Base-by-base conservation (phyloP, 768 basidiomycete genomes). In the Leccinum subgranulosum region DNA sequence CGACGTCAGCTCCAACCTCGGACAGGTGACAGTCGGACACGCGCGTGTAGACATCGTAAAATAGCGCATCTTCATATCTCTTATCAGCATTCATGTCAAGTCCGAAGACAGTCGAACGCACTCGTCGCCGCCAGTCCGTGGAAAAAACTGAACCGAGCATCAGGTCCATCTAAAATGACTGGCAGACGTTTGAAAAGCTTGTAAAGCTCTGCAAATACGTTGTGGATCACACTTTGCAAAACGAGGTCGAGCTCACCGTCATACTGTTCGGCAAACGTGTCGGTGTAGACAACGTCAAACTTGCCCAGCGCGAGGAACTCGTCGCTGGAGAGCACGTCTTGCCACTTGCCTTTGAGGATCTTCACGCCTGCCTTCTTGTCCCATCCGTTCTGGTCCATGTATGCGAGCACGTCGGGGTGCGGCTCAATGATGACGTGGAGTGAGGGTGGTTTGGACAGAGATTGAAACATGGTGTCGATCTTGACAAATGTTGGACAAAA, bases 111-210 rank as follows among this genome's bases (percentile, higher is more conserved):
- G 41, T 34, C 3, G 25, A 23, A 75, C 87, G 70, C 67, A 90
- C 92, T 94, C 8, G 94, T 98, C 29, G 95, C 96, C 15, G 92
- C 97, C 9, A 99, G 81, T 12, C 97, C 97, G 67, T 99, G 93
- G 81, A 98, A 99, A 75, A 98, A 99, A 59, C 93, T 88, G 69
- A 95, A 91, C 15, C 84, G 79, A n/a, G 89, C 87, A 14, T 85
- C 77, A n/a, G 84, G 81, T 14, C 85, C 85, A 21, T 80, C 79
- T 15, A 98, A 77, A 5, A 99, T 78, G 64, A 89, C 79, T 3
- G 92, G 92, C 3, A 97, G 72, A 47, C 81, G 76, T 54, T 85
- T 84, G 71, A 99, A 98, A 75, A 98, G 96, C 29, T 76, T 75
- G 63, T 83, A 83, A 39, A 98, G 80, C 60, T 88, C 88, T 77